A percentile compares a stretch with the other conserved stretches of the same genome.
phyloP scores from a whole-genome alignment of 495 filamentous ascomycete genomes.

The Lichenothelia convexa region DNA sequence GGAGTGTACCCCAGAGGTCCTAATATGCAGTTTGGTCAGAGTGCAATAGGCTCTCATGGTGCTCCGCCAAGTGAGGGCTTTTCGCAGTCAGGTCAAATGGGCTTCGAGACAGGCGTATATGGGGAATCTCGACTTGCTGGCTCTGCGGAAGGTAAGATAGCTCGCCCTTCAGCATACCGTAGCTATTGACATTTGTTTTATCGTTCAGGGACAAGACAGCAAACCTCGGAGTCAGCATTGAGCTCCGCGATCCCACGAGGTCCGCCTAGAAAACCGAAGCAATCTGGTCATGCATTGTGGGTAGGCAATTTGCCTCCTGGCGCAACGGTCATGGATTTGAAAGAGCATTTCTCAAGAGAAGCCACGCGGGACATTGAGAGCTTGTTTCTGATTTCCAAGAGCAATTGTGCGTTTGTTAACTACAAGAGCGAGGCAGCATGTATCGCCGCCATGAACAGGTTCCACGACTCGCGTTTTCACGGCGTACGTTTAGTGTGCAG shows the following conservation, averaged over 20 bases:
- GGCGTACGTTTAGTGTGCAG: conserved; percentile 84
- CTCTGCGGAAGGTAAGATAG: neutral
- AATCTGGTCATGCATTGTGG: conserved; percentile 90
- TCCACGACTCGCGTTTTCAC: conserved; percentile 84
- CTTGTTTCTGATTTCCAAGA: conserved; percentile 89
- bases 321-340: conserved; percentile 59
- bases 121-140: neutral
- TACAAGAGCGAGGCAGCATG: conserved; percentile 71
- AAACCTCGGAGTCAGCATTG: conserved; percentile 4
- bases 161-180: neutral
- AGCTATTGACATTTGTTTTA: neutral
- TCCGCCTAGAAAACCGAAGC: conserved; percentile 82
- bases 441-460: conserved; percentile 56
- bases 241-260: conserved; percentile 43
- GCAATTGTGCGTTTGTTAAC: conserved; percentile 96
- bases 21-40: neutral
- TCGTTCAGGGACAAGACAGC: neutral
- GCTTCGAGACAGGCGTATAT: neutral
- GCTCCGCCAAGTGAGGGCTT: too few relatives aligned
- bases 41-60: neutral
- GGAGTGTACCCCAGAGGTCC: neutral
- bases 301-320: conserved; percentile 84
- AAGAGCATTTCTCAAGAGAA: conserved; percentile 78
- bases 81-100: neutral
- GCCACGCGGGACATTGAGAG: conserved; percentile 66